phyloP scores from a whole-genome alignment of 1,139 yeast genomes.

The Yamadazyma triangularis region DNA sequence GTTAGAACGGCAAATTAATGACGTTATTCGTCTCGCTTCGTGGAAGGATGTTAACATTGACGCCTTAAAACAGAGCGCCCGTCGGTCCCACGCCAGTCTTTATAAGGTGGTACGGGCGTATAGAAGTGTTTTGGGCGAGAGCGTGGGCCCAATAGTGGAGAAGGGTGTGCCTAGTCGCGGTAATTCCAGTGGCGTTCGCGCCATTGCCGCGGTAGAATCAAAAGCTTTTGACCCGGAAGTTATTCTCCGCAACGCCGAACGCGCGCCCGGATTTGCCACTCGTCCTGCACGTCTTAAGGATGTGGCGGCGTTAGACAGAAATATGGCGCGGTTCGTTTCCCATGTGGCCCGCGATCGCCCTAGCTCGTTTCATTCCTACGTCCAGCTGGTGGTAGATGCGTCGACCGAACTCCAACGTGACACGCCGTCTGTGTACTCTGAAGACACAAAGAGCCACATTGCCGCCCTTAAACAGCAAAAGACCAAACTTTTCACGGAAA shows the following conservation, averaged over 20 bases:
- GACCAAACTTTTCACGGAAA: slow-evolving; percentile 69
- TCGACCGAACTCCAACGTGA: slow-evolving; percentile 64
- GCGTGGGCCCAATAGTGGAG: slow-evolving; percentile 57
- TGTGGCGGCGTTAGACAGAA: slow-evolving; percentile 44
- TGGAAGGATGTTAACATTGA: slow-evolving; percentile 97
- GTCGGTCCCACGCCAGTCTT: slow-evolving; percentile 77
- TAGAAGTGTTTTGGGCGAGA: slow-evolving; percentile 55
- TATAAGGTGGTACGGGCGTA: slow-evolving; percentile 84
- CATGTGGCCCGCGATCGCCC: slow-evolving; percentile 28
- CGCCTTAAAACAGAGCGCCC: slow-evolving; percentile 90
- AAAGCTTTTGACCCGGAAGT: slow-evolving; percentile 13
- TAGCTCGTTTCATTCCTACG: slow-evolving; percentile 47
- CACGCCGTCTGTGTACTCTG: slow-evolving; percentile 69
- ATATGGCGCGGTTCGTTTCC: slow-evolving; percentile 48
- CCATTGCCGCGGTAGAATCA: too few species aligned
- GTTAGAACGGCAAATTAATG: slow-evolving; percentile 76
- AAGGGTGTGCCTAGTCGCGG: slow-evolving; percentile 38
- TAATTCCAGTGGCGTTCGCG: slow-evolving; percentile 26
- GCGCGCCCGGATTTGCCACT: slow-evolving; percentile 43
- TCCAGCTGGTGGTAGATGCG: slow-evolving; percentile 50
- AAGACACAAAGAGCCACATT: slow-evolving; percentile 69
- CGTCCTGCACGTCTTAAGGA: slow-evolving; percentile 57
- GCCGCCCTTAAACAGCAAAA: slow-evolving; percentile 79
- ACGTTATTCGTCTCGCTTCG: slow-evolving; percentile 82
- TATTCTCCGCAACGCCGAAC: slow-evolving; percentile 13